Evolutionary conservation across 1,139 yeast genomes (phyloP), one percentile per base, ranked within the genome.

Genomic region (Yamadazyma songkhlaensis): DNA sequence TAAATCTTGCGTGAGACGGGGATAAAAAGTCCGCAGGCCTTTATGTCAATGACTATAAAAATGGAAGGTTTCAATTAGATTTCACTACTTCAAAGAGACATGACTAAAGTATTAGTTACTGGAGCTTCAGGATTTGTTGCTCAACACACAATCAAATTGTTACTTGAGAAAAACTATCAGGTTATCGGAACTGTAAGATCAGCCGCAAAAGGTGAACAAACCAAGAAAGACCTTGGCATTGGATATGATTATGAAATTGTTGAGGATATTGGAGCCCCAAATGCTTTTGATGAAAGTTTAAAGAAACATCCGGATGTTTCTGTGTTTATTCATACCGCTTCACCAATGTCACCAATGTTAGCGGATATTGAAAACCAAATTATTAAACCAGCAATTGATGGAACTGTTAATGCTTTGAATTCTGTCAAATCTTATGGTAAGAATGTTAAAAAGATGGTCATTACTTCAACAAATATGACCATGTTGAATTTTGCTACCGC

Each of bases 171-270:
- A 38, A 78, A 75, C 13, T 79, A 76, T 53, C 52, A 57, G 1
- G 86, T 82, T 7, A 65, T 81, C 21, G 87, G 86, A 7, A 75
- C 86, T 1, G 87, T 78, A 6, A 67, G 89, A 55, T 65, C 78
- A 2, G 63, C 64, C 36, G 64, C 54, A 2, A 79, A 80, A 58
- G 84, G 82, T 25, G n/a, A n/a, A n/a, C 76, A 74, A 29, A 55
- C 59, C 17, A 55, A 74, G 31, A 47, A 47, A 27, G 39, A 50
- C 23, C 46, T 54, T 20, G 57, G 64, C 34, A 42, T 53, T 14
- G 50, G 55, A 11, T 67, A 67, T 45, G 38, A 47, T 3, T 69
- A 62, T 44, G 68, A 50, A 26, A 46, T 69, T 3, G 72, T 65
- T 6, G 49, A 50, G 14, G 64, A 55, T 36, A 54, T 65, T 39